Evolutionary conservation across 2,329 filamentous ascomycete genomes (phyloP).

Genomic region (Stagonosporopsis chrysanthemi): DNA sequence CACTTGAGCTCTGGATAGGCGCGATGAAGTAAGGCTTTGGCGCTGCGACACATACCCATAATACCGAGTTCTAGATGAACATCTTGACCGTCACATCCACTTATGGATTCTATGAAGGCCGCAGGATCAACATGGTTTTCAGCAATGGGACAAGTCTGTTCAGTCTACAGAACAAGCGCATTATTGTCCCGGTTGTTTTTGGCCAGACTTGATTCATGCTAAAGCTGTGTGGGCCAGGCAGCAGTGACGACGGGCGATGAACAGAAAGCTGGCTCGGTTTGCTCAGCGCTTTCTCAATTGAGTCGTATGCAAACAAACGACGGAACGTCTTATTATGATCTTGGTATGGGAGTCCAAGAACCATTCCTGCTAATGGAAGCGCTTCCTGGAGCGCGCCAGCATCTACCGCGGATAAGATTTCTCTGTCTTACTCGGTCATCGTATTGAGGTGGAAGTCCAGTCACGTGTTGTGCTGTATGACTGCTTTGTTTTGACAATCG

Average conservation of each 20-base stretch:
- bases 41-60: background rate
- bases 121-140: background rate
- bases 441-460: too few relatives aligned
- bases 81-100: slow-evolving; percentile 14
- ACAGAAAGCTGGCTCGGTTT: slow-evolving; percentile 5
- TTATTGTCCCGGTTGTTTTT: slow-evolving; percentile 5
- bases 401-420: too few relatives aligned
- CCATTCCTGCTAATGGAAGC: background rate
- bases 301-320: slow-evolving; percentile 9
- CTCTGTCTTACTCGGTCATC: too few relatives aligned
- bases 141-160: slow-evolving; percentile 1
- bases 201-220: background rate
- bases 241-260: background rate
- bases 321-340: slow-evolving; percentile 11
- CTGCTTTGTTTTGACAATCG: too few relatives aligned
- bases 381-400: too few relatives aligned
- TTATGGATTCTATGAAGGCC: slow-evolving; percentile 5
- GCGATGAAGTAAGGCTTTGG: too few relatives aligned
- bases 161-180: background rate
- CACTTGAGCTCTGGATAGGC: too few relatives aligned
- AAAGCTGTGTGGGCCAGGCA: background rate
- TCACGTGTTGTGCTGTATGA: too few relatives aligned
- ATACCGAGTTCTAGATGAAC: slow-evolving; percentile 12
- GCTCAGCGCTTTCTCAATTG: background rate
- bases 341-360: background rate